Base-by-base conservation (phyloP, 768 basidiomycete species). In the Megacollybia marginata region DNA sequence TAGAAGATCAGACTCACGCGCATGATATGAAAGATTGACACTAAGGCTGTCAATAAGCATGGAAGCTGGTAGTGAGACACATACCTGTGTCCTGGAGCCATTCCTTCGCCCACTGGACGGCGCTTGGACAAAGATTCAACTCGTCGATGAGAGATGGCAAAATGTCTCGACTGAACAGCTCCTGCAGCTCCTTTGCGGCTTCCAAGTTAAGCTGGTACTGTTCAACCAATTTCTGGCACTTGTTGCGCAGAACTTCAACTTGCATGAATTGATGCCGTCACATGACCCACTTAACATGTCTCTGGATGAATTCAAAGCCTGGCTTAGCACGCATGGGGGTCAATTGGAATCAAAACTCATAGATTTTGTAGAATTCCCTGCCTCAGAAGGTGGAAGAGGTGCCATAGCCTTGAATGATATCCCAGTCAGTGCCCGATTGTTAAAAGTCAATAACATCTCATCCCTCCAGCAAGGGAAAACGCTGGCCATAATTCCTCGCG, bases 401-500 rank as follows among this genome's bases (percentile, higher is more conserved):
- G 85, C 78, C 1, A 65, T 90, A 32, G 92, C 93, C 0, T 59
- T 88, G 33, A 64, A 71, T 52, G 82, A 92, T 62, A 82, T 95
- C 49, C 76, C 80, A 49, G 90, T 91, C 56, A 46, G 69, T 50
- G 28, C 12, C 36, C 32, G 5, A 48, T 23, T n/a, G n/a, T n/a
- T 18, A 19, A 31, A 49, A 8, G 52, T 12, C 23, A 32, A 32
- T 28, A 15, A 33, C 8, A 31, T 35, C 16, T 8, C 12, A 4
- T 23, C 32, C 16, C 12, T 33, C 43, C 56, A 94, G 91, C 75
- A 82, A 71, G 85, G 80, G 44, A 74, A 85, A 48, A 75, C 78
- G 0, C 66, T 99, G 1, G 96, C 97, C 65, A 76, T 83, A 1
- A 80, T 97, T 15, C 96, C 95, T 1, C 79, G 89, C 13, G 59